Evolutionary conservation across 2,329 filamentous ascomycete genomes (phyloP).

Genomic region (Chaetomium strumarium): DNA sequence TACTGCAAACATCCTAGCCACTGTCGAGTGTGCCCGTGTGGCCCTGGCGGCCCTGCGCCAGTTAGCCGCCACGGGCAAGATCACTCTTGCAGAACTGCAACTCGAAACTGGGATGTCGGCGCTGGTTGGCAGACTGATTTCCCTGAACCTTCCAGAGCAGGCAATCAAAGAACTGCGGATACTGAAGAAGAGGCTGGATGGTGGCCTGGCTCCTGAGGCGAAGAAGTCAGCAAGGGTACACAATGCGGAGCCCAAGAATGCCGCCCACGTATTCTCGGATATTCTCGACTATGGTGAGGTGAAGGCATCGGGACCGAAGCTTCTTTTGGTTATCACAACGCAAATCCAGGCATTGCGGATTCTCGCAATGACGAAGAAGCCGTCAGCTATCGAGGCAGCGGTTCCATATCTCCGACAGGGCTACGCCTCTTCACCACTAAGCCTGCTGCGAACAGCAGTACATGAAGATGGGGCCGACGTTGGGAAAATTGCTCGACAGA

Average conservation of each 20-base stretch:
- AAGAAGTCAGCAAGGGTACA: slow-evolving; percentile 31
- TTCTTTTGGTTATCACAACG: slow-evolving; percentile 53
- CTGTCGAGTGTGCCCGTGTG: slow-evolving; percentile 62
- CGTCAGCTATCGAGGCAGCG: slow-evolving; percentile 51
- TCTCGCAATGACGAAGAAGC: slow-evolving; percentile 54
- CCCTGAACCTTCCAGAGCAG: slow-evolving; percentile 58
- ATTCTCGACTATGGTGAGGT: slow-evolving; percentile 55
- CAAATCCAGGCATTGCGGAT: slow-evolving; percentile 62
- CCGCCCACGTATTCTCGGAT: slow-evolving; percentile 46
- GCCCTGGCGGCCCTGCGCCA: slow-evolving; percentile 61
- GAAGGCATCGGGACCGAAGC: slow-evolving; percentile 37
- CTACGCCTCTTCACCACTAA: slow-evolving; percentile 51
- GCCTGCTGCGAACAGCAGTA: slow-evolving; percentile 46
- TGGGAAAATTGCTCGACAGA: slow-evolving; percentile 56
- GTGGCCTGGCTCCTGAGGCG: slow-evolving; percentile 17
- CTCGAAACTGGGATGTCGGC: slow-evolving; percentile 69
- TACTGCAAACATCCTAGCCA: slow-evolving; percentile 46
- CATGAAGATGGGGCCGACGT: slow-evolving; percentile 39
- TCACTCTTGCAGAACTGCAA: slow-evolving; percentile 57
- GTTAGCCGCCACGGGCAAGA: slow-evolving; percentile 47
- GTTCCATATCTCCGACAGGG: slow-evolving; percentile 50
- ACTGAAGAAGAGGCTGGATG: slow-evolving; percentile 58
- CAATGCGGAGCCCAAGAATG: slow-evolving; percentile 30
- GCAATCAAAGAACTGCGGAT: slow-evolving; percentile 63
- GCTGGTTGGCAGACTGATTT: slow-evolving; percentile 59